Conservation (phyloP, 2,329 filamentous ascomycete genomes). For the Diaporthe destruens region DNA sequence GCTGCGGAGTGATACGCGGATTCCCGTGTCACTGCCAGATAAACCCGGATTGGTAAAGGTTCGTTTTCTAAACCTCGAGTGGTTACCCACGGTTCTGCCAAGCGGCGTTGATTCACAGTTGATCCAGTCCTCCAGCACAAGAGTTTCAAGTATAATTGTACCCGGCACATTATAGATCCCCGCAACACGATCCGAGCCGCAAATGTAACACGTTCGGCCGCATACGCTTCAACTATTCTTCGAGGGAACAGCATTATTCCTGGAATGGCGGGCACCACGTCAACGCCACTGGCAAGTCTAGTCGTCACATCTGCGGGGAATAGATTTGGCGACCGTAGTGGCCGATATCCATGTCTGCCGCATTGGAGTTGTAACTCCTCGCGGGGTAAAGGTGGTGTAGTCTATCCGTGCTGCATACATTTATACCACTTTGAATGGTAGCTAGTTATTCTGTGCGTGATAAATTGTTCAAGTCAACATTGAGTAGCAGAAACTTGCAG, state of each 20-base stretch:
- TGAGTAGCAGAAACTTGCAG: neutral
- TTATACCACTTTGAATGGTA: neutral
- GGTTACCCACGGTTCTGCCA: neutral
- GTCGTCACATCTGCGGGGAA: slow-evolving; percentile 8
- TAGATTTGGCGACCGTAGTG: slow-evolving; percentile 21
- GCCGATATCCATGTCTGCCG: slow-evolving; percentile 25
- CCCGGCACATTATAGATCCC: neutral
- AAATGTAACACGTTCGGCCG: too few species aligned
- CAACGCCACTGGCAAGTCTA: neutral
- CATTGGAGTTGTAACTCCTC: slow-evolving; percentile 9
- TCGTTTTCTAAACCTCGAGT: neutral
- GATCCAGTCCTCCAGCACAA: neutral
- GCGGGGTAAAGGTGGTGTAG: slow-evolving; percentile 10
- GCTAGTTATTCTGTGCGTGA: too few species aligned
- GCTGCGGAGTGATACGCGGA: neutral
- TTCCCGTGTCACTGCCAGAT: too few species aligned
- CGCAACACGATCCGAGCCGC: neutral
- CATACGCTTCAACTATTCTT: neutral
- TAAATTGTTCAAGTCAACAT: neutral
- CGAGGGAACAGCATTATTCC: slow-evolving; percentile 11
- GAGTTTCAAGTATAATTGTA: neutral
- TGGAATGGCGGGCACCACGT: neutral
- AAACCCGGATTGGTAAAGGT: neutral
- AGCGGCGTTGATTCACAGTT: neutral
- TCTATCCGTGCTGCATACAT: neutral